These are phyloP conservation scores for Multifurca ochricompacta DNA, from an alignment of 768 basidiomycete genomes.

Conservation along the genomic window DNA sequence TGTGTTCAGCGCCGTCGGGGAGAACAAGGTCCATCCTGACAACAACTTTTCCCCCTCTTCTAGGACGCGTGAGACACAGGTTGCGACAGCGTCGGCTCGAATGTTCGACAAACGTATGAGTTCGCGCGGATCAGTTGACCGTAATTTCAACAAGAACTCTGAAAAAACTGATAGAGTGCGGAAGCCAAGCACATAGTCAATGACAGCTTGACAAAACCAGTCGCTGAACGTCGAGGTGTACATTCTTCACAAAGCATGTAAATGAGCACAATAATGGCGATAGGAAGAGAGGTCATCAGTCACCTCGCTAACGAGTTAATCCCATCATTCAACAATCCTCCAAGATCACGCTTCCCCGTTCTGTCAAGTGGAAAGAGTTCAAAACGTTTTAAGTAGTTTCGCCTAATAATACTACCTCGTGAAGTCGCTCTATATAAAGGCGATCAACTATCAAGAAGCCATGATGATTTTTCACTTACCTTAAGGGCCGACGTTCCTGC, in stretches of 20 bases:
- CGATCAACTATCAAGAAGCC: background rate
- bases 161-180: conserved; percentile 84
- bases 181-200: conserved; percentile 86
- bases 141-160: conserved; percentile 83
- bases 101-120: conserved; percentile 84
- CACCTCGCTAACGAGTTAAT: conserved; percentile 86
- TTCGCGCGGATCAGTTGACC: conserved; percentile 88
- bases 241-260: conserved; percentile 45
- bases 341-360: conserved; percentile 92
- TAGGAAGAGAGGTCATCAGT: conserved; percentile 3
- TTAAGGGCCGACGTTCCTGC: conserved; percentile 96
- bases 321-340: conserved; percentile 90
- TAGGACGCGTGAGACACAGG: conserved; percentile 52
- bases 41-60: conserved; percentile 49
- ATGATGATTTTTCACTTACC: conserved; percentile 35
- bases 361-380: conserved; percentile 31
- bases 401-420: conserved; percentile 47
- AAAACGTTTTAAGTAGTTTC: background rate
- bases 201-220: conserved; percentile 96
- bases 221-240: conserved; percentile 87
- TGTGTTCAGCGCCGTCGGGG: conserved; percentile 68
- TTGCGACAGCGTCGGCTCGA: conserved; percentile 88
- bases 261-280: background rate
- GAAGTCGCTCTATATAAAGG: conserved; percentile 60
- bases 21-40: conserved; percentile 88